Evolutionary conservation across 805 yeast species (phyloP).

Genomic region (Teunomyces lycoperdinae): DNA sequence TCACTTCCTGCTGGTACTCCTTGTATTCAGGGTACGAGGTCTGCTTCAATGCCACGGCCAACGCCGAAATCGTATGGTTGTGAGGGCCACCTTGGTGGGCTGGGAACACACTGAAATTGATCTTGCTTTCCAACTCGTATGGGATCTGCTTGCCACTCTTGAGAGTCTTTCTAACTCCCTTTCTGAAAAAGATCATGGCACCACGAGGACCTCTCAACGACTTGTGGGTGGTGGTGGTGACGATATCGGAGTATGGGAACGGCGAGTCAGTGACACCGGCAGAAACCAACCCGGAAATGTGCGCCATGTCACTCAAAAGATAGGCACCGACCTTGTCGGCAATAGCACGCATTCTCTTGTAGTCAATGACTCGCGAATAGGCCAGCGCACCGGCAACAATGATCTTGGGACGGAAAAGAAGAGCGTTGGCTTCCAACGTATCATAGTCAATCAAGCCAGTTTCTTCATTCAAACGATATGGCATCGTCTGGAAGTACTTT

Average conservation of each 20-base stretch:
- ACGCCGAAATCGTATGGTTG: constrained; percentile 96
- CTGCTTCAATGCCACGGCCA: constrained; percentile 96
- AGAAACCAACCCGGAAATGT: constrained; percentile 91
- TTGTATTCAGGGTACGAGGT: constrained; percentile 87
- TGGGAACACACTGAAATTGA: constrained; percentile 98
- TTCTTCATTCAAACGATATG: constrained; percentile 86
- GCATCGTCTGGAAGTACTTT: constrained; percentile 97
- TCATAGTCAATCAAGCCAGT: constrained; percentile 98
- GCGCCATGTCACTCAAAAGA: constrained; percentile 97
- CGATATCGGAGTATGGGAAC: constrained; percentile 95
- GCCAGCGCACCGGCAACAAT: constrained; percentile 98
- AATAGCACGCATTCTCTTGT: constrained; percentile 92
- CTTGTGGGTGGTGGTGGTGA: constrained; percentile 98
- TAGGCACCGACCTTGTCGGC: constrained; percentile 98
- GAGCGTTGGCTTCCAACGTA: constrained; percentile 85
- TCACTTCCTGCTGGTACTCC: constrained; percentile 84
- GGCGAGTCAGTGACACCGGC: constrained; percentile 97
- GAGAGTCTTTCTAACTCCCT: constrained; percentile 84
- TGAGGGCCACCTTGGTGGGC: constrained; percentile 99
- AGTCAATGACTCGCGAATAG: constrained; percentile 93
- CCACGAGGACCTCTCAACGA: constrained; percentile 99
- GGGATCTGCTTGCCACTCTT: constrained; percentile 89
- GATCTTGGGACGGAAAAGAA: constrained; percentile 91
- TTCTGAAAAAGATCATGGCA: constrained; percentile 98
- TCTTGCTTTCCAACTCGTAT: constrained; percentile 90